These are phyloP conservation scores for Choanephora cucurbitarum DNA, from an alignment of 371 early-diverging fungal species.

Conservation along the genomic window DNA sequence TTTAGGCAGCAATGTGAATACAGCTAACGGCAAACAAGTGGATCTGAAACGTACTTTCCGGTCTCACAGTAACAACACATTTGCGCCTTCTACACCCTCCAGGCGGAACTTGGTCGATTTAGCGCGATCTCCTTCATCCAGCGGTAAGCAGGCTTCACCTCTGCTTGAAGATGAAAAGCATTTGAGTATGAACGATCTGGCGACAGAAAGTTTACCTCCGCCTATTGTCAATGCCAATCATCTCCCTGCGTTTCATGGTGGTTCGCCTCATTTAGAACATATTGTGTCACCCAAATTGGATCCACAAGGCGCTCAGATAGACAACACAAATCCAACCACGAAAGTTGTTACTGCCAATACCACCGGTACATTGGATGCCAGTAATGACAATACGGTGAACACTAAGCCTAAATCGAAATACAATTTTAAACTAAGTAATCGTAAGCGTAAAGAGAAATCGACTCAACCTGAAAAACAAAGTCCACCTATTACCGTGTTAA, in stretches of 20 bases:
- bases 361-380: too few relatives aligned
- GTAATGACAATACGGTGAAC: neutral
- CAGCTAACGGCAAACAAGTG: too few relatives aligned
- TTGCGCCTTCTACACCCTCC: neutral
- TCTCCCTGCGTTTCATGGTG: neutral
- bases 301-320: too few relatives aligned
- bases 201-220: neutral
- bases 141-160: neutral
- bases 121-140: neutral
- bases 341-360: neutral
- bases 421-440: conserved; percentile 40
- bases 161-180: neutral
- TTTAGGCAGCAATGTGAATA: too few relatives aligned
- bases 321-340: neutral
- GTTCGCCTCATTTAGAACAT: neutral
- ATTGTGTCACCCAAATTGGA: neutral
- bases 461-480: conserved; percentile 44
- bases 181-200: neutral
- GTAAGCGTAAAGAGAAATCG: conserved; percentile 36
- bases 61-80: neutral
- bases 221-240: neutral
- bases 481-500: conserved; percentile 75
- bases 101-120: conserved; percentile 4
- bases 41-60: neutral
- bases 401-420: conserved; percentile 18